phyloP scores from a whole-genome alignment of 2,329 filamentous ascomycete genomes.

The Aurifilum marmelostoma region DNA sequence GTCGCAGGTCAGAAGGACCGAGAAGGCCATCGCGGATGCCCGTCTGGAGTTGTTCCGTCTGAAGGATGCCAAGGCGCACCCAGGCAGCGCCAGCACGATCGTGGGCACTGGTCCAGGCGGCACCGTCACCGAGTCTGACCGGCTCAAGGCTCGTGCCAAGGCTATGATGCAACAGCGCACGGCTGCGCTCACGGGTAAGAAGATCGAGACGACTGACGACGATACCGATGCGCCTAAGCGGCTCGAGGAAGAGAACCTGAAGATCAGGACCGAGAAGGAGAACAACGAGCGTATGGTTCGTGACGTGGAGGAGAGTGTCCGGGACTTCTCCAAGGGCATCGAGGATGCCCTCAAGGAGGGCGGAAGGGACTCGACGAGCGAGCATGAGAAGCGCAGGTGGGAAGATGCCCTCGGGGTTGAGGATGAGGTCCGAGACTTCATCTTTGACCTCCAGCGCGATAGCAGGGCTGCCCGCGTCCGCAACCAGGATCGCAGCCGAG shows the following conservation, averaged over 20 bases:
- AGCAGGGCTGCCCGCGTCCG: constrained; percentile 75
- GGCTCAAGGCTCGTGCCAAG: constrained; percentile 91
- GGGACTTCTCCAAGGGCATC: constrained; percentile 81
- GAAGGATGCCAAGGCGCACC: constrained; percentile 90
- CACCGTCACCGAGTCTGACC: constrained; percentile 86
- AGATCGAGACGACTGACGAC: constrained; percentile 69
- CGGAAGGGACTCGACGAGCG: constrained; percentile 71
- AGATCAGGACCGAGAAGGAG: constrained; percentile 82
- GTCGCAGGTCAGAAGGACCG: constrained; percentile 86
- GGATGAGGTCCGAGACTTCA: constrained; percentile 96
- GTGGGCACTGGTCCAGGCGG: constrained; percentile 93
- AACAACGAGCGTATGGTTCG: constrained; percentile 95
- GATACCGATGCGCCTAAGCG: constrained; percentile 80
- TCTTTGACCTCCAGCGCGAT: constrained; percentile 90
- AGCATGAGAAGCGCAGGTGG: constrained; percentile 93
- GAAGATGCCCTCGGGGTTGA: constrained; percentile 95
- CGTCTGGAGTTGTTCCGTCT: constrained; percentile 91
- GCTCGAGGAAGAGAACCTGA: constrained; percentile 84
- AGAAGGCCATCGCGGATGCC: constrained; percentile 90
- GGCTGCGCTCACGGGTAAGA: constrained; percentile 86
- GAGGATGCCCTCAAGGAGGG: constrained; percentile 88
- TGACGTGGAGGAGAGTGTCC: constrained; percentile 95
- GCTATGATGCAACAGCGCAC: constrained; percentile 99
- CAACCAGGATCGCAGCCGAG: constrained; percentile 58
- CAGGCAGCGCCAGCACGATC: constrained; percentile 76